These are phyloP conservation scores for Apiospora hydei DNA, from an alignment of 2,329 filamentous ascomycete species.

Conservation along the genomic window DNA sequence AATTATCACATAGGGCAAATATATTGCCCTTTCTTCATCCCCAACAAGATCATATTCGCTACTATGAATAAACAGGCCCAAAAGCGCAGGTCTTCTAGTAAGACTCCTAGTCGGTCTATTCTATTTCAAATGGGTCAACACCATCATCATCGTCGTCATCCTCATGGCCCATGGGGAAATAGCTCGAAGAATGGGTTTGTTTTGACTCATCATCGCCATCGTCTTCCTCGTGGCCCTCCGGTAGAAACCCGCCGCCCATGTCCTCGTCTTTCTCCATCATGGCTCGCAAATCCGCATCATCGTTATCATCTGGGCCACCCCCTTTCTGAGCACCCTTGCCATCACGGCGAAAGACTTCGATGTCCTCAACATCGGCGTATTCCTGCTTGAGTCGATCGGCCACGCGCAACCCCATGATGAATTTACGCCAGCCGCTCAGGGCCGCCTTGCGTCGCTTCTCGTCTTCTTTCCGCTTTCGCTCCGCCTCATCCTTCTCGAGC, in stretches of 20 bases:
- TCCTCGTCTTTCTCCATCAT: constrained; percentile 52
- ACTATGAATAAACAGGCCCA: background rate
- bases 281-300: constrained; percentile 29
- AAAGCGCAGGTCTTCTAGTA: background rate
- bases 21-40: background rate
- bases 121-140: constrained; percentile 6
- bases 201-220: constrained; percentile 43
- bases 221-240: constrained; percentile 61
- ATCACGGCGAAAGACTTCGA: constrained; percentile 61
- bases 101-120: background rate
- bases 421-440: constrained; percentile 82
- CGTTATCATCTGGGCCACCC: constrained; percentile 32
- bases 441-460: constrained; percentile 80
- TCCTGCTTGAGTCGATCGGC: constrained; percentile 78
- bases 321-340: constrained; percentile 35
- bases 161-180: constrained; percentile 6
- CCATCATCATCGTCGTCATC: constrained; percentile 6
- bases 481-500: constrained; percentile 78
- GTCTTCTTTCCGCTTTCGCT: constrained; percentile 79
- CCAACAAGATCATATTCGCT: background rate
- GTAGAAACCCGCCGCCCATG: constrained; percentile 68
- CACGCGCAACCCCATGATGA: constrained; percentile 85
- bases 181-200: constrained; percentile 17
- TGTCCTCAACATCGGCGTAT: constrained; percentile 70
- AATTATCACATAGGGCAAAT: background rate